Evolutionary conservation across 2,329 filamentous ascomycete genomes (phyloP).

Genomic region (Gyromitra esculenta): DNA sequence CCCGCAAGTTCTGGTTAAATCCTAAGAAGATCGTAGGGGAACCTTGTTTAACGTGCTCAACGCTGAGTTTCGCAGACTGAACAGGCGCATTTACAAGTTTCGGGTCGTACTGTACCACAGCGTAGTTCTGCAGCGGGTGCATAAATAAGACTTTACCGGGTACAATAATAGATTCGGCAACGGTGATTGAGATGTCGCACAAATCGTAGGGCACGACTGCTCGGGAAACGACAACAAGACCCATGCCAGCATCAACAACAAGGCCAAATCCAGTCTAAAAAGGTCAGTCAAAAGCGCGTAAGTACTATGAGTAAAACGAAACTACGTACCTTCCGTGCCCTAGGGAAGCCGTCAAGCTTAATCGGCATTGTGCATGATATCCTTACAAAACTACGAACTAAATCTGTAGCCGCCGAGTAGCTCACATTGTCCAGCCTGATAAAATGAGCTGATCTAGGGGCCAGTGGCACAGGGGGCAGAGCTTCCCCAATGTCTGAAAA

Average conservation of each 20-base stretch:
- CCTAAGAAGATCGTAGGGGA: slow-evolving; percentile 96
- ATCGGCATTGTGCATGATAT: slow-evolving; percentile 92
- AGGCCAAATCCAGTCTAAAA: slow-evolving; percentile 83
- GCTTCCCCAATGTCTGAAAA: slow-evolving; percentile 86
- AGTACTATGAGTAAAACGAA: background rate
- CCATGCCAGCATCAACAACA: slow-evolving; percentile 96
- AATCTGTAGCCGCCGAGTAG: slow-evolving; percentile 87
- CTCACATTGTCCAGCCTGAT: slow-evolving; percentile 89
- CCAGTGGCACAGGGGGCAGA: slow-evolving; percentile 76
- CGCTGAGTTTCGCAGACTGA: slow-evolving; percentile 84
- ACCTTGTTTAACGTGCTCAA: slow-evolving; percentile 82
- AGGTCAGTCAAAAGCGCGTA: background rate
- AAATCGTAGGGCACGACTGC: slow-evolving; percentile 96
- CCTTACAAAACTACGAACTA: slow-evolving; percentile 93
- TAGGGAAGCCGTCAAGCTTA: slow-evolving; percentile 97
- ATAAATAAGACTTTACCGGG: slow-evolving; percentile 94
- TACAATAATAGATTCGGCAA: slow-evolving; percentile 94
- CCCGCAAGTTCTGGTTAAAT: slow-evolving; percentile 94
- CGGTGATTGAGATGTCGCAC: slow-evolving; percentile 94
- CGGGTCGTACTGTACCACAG: slow-evolving; percentile 93
- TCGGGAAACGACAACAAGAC: slow-evolving; percentile 90
- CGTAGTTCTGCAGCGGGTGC: slow-evolving; percentile 96
- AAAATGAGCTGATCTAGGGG: slow-evolving; percentile 83
- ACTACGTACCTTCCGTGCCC: slow-evolving; percentile 73
- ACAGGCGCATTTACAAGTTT: slow-evolving; percentile 93